These are phyloP conservation scores for Candida dubliniensis DNA, from an alignment of 1,139 yeast species.

Conservation along the genomic window DNA sequence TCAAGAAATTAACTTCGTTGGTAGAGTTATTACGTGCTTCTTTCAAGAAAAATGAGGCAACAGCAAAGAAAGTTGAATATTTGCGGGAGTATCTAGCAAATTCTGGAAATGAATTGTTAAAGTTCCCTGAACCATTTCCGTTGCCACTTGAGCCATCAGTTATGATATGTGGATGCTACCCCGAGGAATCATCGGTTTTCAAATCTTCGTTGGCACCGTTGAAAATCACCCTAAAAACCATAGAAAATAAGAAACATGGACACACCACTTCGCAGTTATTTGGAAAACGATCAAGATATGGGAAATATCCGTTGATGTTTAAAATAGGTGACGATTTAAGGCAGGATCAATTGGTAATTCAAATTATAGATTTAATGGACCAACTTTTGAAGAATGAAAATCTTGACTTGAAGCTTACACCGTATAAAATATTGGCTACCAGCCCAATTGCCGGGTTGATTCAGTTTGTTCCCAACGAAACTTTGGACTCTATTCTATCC, in stretches of 20 bases:
- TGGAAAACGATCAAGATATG: slow-evolving; percentile 40
- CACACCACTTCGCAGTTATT: slow-evolving; percentile 31
- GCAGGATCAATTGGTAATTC: slow-evolving; percentile 95
- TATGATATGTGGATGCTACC: slow-evolving; percentile 69
- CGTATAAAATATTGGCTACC: slow-evolving; percentile 88
- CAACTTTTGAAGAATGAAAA: slow-evolving; percentile 85
- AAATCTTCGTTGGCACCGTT: slow-evolving; percentile 89
- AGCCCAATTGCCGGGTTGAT: slow-evolving; percentile 89
- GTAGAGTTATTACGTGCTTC: slow-evolving; percentile 43
- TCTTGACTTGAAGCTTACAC: slow-evolving; percentile 81
- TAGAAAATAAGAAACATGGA: slow-evolving; percentile 22
- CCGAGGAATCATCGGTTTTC: slow-evolving; percentile 82
- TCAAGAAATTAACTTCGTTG: slow-evolving; percentile 41
- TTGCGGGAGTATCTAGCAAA: slow-evolving; percentile 42
- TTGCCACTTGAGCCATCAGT: slow-evolving; percentile 74
- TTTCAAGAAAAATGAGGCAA: slow-evolving; percentile 46
- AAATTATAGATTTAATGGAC: slow-evolving; percentile 89
- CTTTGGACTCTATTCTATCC: slow-evolving; percentile 77
- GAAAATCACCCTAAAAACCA: slow-evolving; percentile 73
- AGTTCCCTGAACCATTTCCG: slow-evolving; percentile 54
- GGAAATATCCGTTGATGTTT: slow-evolving; percentile 81
- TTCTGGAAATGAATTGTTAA: slow-evolving; percentile 40
- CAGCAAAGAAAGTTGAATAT: slow-evolving; percentile 43
- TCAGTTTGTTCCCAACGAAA: slow-evolving; percentile 89
- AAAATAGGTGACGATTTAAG: slow-evolving; percentile 95